phyloP scores from a whole-genome alignment of 768 basidiomycete genomes.

The Cytidiella melzeri region DNA sequence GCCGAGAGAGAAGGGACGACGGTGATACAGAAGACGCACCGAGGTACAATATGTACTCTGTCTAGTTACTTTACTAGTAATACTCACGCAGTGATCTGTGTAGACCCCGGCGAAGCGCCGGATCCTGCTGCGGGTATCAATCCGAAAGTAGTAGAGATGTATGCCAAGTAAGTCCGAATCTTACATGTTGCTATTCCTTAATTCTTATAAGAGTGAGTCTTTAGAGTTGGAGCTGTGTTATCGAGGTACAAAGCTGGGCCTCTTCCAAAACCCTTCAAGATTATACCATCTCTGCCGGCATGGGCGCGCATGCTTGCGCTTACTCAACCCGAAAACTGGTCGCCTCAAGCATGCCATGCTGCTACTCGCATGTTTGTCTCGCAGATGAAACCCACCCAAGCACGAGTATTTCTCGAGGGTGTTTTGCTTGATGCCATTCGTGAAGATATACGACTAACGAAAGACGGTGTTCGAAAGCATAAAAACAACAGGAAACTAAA shows the following conservation, averaged over 20 bases:
- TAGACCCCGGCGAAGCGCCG: conserved; percentile 40
- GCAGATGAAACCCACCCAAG: conserved; percentile 93
- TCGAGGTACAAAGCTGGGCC: conserved; percentile 90
- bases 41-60: conserved; percentile 33
- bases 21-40: conserved; percentile 53
- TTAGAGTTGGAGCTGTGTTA: conserved; percentile 80
- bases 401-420: conserved; percentile 86
- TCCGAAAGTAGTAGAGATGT: conserved; percentile 88
- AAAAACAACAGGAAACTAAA: conserved; percentile 75
- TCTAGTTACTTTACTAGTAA: too few species aligned
- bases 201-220: background rate
- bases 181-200: background rate
- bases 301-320: conserved; percentile 96
- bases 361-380: conserved; percentile 96
- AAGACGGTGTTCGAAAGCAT: conserved; percentile 31
- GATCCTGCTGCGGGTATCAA: conserved; percentile 87
- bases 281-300: conserved; percentile 89
- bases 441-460: conserved; percentile 62
- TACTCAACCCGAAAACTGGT: conserved; percentile 91
- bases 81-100: conserved; percentile 31
- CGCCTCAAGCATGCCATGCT: conserved; percentile 89
- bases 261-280: conserved; percentile 96
- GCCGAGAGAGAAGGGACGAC: conserved; percentile 48
- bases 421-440: conserved; percentile 86
- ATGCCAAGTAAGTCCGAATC: conserved; percentile 65